Base-by-base conservation (phyloP, 306 rosid genomes). In the Gynostemma pentaphyllum region DNA sequence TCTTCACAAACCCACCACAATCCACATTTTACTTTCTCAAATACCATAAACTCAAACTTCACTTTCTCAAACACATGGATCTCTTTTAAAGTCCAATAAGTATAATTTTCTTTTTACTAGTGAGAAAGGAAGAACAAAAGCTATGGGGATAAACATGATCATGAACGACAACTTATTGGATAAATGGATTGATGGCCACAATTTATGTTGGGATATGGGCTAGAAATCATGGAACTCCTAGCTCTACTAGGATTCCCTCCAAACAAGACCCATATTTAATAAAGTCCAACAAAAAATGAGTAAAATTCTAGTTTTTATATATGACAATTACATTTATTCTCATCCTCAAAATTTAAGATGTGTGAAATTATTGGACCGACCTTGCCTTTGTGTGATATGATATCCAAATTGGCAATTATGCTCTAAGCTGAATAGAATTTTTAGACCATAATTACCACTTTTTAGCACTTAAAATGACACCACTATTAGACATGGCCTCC, bases 211-310 rank as follows among this genome's bases (percentile, higher is more conserved):
- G 24, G 41, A 55, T 55, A 22, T 55, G 62, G 62, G 62, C 62
- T 55, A 30, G n/a, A n/a, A n/a, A 14, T 55, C 62, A 16, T 55
- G 62, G n/a, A n/a, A n/a, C n/a, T n/a, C n/a, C n/a, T n/a, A n/a
- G n/a, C n/a, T 55, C 41, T 55, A 40, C 62, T n/a, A 30, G 32
- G 26, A 55, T 55, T 14, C 62, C 62, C 62, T 42, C 62, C 62
- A 40, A 55, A 55, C 41, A 55, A 55, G 42, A 55, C 62, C 62
- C 29, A 55, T 55, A 55, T 55, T 13, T 47, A 47, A 19, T 5
- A 7, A 55, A 16, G 32, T 29, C 15, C 26, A 29, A 55, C 15
- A 28, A 30, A 40, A 53, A 53, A 53, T 53, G 24, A 3, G 57
- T n/a, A n/a, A n/a, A n/a, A n/a, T n/a, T n/a, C n/a, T n/a, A n/a